Evolutionary conservation across 495 filamentous ascomycete genomes (phyloP).

Genomic region (Daldinia grandis): DNA sequence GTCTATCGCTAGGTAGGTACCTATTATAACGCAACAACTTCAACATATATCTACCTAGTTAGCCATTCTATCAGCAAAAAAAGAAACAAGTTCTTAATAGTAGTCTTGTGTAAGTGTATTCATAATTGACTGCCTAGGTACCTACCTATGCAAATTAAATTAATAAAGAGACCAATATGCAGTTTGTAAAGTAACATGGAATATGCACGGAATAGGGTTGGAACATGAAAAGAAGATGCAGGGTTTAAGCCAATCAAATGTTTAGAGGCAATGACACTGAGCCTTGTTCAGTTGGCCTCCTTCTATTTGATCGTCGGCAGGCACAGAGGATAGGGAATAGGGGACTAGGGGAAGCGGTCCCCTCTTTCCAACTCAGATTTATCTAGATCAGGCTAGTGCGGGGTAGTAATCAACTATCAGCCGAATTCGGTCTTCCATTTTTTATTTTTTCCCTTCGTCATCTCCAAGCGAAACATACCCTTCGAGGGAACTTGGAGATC

Average conservation of each 20-base stretch:
- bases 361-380: conserved; percentile 3
- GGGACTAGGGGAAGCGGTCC: background rate
- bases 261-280: background rate
- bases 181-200: conserved; percentile 5
- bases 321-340: conserved; percentile 1
- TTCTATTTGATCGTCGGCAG: background rate
- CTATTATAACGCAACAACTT: too few relatives aligned
- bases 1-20: background rate
- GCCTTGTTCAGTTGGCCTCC: conserved; percentile 2
- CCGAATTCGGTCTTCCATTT: conserved; percentile 35
- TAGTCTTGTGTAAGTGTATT: background rate
- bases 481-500: conserved; percentile 30
- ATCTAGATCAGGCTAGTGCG: conserved; percentile 34
- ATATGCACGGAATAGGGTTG: background rate
- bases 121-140: too few relatives aligned
- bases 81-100: too few relatives aligned
- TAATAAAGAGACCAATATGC: conserved; percentile 1
- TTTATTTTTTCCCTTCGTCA: conserved; percentile 26
- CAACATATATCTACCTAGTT: too few relatives aligned
- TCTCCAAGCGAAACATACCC: conserved; percentile 25
- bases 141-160: conserved; percentile 6
- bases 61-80: too few relatives aligned
- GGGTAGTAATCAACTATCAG: conserved; percentile 31
- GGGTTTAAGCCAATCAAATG: conserved; percentile 14
- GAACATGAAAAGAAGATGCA: background rate